Evolutionary conservation across 2,329 filamentous ascomycete genomes (phyloP).

Genomic region (Curvularia eragrostidis): DNA sequence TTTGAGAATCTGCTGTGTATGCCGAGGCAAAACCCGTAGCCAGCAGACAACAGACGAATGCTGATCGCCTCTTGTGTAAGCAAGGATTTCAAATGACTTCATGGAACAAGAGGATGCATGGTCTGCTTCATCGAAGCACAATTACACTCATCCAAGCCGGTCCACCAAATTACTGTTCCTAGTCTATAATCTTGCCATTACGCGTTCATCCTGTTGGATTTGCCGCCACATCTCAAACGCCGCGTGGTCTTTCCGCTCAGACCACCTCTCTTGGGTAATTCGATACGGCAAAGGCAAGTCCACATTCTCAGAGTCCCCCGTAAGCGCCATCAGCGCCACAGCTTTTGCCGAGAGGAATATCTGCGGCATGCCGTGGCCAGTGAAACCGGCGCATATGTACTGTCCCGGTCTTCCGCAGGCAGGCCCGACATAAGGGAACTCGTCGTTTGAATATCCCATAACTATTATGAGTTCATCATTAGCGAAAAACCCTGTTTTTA

Average conservation of each 20-base stretch:
- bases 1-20: slow-evolving; percentile 11
- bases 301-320: slow-evolving; percentile 9
- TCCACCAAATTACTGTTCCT: background rate
- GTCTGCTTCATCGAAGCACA: background rate
- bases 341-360: slow-evolving; percentile 49
- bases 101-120: background rate
- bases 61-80: background rate
- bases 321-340: slow-evolving; percentile 35
- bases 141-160: background rate
- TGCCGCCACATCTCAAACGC: slow-evolving; percentile 13
- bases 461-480: slow-evolving; percentile 1
- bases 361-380: slow-evolving; percentile 29
- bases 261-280: slow-evolving; percentile 13
- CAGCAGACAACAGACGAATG: background rate
- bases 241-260: slow-evolving; percentile 11
- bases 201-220: background rate
- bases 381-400: slow-evolving; percentile 30
- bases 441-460: slow-evolving; percentile 25
- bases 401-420: slow-evolving; percentile 15
- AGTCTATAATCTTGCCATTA: slow-evolving; percentile 8
- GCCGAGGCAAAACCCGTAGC: background rate
- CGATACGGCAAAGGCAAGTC: slow-evolving; percentile 18
- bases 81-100: background rate
- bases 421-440: slow-evolving; percentile 20
- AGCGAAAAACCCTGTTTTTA: background rate